phyloP scores from a whole-genome alignment of 805 yeast species.

The Nakazawaea ishiwadae region DNA sequence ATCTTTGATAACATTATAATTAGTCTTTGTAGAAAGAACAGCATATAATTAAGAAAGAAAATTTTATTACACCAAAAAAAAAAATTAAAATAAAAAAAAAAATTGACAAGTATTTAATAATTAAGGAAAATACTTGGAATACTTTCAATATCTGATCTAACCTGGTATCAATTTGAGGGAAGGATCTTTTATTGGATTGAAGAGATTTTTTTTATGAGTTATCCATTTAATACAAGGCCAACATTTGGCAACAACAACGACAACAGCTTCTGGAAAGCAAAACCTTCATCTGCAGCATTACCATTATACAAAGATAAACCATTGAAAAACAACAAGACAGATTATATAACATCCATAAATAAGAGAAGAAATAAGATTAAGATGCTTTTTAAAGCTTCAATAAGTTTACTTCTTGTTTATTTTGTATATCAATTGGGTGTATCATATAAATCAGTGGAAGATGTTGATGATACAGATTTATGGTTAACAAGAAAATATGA shows the following conservation, averaged over 20 bases:
- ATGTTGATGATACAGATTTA: conserved; percentile 15
- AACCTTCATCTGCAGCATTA: conserved; percentile 21
- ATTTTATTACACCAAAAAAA: too few relatives aligned
- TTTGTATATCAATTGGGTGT: conserved; percentile 18
- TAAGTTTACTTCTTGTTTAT: conserved; percentile 38
- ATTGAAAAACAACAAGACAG: conserved; percentile 17
- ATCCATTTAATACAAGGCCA: conserved; percentile 10
- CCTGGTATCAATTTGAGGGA: too few relatives aligned
- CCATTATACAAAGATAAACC: conserved; percentile 56
- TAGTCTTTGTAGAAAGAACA: too few relatives aligned
- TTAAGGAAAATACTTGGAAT: too few relatives aligned
- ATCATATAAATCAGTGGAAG: conserved; percentile 7
- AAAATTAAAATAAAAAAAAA: too few relatives aligned
- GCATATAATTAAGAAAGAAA: too few relatives aligned
- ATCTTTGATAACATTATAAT: too few relatives aligned
- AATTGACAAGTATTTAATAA: too few relatives aligned
- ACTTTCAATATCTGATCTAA: too few relatives aligned
- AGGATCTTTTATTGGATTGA: too few relatives aligned
- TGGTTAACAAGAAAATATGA: conserved; percentile 51
- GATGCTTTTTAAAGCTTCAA: conserved; percentile 39
- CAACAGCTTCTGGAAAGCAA: conserved; percentile 14
- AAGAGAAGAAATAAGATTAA: conserved; percentile 18
- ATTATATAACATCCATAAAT: conserved; percentile 1
- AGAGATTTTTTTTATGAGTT: conserved; percentile 7
- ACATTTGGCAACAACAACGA: conserved; percentile 12